These are phyloP conservation scores for Sporobolomyces pararoseus DNA, from an alignment of 768 basidiomycete species.

Conservation along the genomic window DNA sequence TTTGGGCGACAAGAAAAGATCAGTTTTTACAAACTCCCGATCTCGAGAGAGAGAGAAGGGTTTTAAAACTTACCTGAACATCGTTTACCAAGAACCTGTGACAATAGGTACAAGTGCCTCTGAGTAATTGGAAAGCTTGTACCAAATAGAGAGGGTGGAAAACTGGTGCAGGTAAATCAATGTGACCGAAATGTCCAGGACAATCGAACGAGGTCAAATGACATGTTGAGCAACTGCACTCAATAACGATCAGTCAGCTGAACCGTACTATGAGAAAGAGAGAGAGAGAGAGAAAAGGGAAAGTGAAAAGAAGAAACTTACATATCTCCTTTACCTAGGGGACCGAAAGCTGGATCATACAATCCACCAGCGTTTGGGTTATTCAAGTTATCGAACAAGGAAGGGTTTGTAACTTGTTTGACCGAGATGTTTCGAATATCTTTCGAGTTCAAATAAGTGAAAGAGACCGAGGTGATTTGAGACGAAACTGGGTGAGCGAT, in stretches of 20 bases:
- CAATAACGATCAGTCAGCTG: too few species aligned
- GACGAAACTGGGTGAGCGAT: conserved; percentile 85
- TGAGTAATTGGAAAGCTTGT: conserved; percentile 79
- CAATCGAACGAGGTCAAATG: conserved; percentile 87
- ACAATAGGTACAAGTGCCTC: conserved; percentile 87
- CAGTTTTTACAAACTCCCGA: background rate
- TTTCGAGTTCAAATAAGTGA: conserved; percentile 82
- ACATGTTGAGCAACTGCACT: conserved; percentile 90
- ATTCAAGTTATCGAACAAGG: conserved; percentile 88
- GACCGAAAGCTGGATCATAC: conserved; percentile 93
- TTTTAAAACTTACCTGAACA: conserved; percentile 53
- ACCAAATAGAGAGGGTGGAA: conserved; percentile 95
- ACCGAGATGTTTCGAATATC: conserved; percentile 94
- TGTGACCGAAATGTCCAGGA: conserved; percentile 97
- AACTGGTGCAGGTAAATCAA: conserved; percentile 89
- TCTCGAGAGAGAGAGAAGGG: background rate
- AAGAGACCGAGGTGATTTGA: conserved; percentile 75
- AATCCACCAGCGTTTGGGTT: conserved; percentile 85
- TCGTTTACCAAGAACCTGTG: conserved; percentile 62
- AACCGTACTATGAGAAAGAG: too few species aligned
- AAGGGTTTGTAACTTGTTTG: conserved; percentile 89
- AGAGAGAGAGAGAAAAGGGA: background rate
- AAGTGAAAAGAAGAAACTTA: conserved; percentile 53
- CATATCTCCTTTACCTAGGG: conserved; percentile 84
- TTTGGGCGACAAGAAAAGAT: background rate